Conservation (phyloP, 108 stramenopile genomes). For the Fragilaria crotonensis region DNA sequence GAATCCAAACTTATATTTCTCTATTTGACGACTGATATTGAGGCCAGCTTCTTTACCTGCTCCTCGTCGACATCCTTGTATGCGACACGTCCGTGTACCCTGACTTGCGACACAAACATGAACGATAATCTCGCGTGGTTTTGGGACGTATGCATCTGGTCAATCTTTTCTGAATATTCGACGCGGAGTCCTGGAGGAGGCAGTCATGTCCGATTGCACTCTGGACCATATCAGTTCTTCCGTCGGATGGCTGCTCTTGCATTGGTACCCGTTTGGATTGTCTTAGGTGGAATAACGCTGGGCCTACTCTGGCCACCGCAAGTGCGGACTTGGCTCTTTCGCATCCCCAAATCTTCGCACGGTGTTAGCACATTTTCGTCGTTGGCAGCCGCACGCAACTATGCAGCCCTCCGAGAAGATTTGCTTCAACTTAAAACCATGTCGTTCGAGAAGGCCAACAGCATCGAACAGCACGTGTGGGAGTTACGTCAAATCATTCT, state of each 20-base stretch:
- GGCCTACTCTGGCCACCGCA: constrained; percentile 76
- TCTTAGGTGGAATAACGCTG: constrained; percentile 40
- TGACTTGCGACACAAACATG: too few relatives aligned
- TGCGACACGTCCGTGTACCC: too few relatives aligned
- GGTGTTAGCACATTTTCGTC: background rate
- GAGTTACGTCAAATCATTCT: constrained; percentile 21
- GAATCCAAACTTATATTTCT: constrained; percentile 30
- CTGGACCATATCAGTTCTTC: too few relatives aligned
- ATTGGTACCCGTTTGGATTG: constrained; percentile 61
- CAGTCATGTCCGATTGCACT: too few relatives aligned
- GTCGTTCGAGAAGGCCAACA: constrained; percentile 14
- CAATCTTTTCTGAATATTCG: too few relatives aligned
- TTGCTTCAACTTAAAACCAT: constrained; percentile 16
- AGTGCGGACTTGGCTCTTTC: constrained; percentile 48
- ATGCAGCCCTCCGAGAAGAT: constrained; percentile 18
- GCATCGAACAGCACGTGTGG: constrained; percentile 18
- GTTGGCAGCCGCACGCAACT: constrained; percentile 13
- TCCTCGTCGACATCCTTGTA: too few relatives aligned
- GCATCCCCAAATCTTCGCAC: constrained; percentile 1
- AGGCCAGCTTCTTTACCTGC: too few relatives aligned
- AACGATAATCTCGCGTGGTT: too few relatives aligned
- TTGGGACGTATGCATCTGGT: too few relatives aligned
- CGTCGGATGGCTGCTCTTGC: constrained; percentile 30
- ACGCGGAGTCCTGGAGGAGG: too few relatives aligned
- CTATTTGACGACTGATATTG: constrained; percentile 12